phyloP scores from a whole-genome alignment of 2,329 filamentous ascomycete genomes.

The Lasiodiplodia theobromae region DNA sequence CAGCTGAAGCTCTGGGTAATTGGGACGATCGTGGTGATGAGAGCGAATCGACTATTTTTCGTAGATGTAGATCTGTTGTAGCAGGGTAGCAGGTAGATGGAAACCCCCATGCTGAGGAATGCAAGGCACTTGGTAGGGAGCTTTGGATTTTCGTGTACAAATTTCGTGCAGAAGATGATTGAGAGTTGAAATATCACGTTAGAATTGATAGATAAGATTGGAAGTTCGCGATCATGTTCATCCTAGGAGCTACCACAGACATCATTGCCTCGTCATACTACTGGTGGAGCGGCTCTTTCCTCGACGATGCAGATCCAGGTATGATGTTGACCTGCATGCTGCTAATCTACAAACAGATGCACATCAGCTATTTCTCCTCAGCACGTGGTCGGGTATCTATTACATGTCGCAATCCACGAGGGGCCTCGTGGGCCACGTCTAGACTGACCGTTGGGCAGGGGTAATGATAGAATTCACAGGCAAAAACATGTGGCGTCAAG shows the following conservation, averaged over 20 bases:
- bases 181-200: no score
- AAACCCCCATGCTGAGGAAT: not conserved
- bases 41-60: not conserved
- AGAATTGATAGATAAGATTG: not conserved
- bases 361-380: not conserved
- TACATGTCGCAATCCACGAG: not conserved
- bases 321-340: not conserved
- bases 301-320: not conserved
- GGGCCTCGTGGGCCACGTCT: conserved; percentile 3
- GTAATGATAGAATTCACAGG: not conserved
- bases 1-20: not conserved
- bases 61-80: not conserved
- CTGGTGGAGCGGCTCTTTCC: conserved; percentile 10
- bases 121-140: not conserved
- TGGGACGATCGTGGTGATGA: not conserved
- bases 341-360: not conserved
- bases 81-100: not conserved
- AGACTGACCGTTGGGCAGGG: not conserved
- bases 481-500: conserved; percentile 6
- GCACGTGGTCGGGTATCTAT: not conserved
- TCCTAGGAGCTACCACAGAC: not conserved
- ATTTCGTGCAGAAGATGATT: not conserved
- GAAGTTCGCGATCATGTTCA: not conserved
- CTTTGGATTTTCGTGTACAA: not conserved
- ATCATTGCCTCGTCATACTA: not conserved